phyloP scores from a whole-genome alignment of 2,329 filamentous ascomycete genomes.

The Fusarium liriodendri region DNA sequence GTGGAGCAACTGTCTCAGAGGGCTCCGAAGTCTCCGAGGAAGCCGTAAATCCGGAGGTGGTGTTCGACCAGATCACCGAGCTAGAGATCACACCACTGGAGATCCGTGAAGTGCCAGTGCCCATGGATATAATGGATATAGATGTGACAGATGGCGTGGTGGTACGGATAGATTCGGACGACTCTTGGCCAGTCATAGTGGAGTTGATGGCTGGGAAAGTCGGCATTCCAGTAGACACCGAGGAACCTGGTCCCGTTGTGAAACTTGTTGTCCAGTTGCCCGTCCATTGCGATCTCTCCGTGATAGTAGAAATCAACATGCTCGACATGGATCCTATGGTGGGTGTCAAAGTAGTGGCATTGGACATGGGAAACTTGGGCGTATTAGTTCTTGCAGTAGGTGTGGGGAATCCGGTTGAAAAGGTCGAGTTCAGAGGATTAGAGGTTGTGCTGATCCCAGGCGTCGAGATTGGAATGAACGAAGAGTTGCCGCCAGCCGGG shows the following conservation, averaged over 20 bases:
- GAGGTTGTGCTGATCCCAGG: constrained; percentile 4
- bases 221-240: constrained; percentile 2
- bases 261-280: constrained; percentile 27
- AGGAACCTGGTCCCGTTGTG: constrained; percentile 2
- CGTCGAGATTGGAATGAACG: background rate
- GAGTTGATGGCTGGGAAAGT: constrained; percentile 26
- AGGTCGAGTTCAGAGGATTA: constrained; percentile 19
- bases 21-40: constrained; percentile 11
- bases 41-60: constrained; percentile 15
- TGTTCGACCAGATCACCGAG: constrained; percentile 31
- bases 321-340: background rate
- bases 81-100: constrained; percentile 25
- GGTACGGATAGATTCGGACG: constrained; percentile 16
- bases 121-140: constrained; percentile 10
- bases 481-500: constrained; percentile 3
- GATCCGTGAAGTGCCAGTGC: constrained; percentile 24
- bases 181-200: constrained; percentile 11
- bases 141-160: constrained; percentile 17
- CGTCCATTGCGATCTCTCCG: constrained; percentile 21
- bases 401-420: constrained; percentile 2
- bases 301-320: constrained; percentile 16
- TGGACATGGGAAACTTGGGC: constrained; percentile 22
- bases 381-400: constrained; percentile 14
- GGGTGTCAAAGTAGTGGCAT: constrained; percentile 20
- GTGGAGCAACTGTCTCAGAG: constrained; percentile 12